Evolutionary conservation across 2,329 filamentous ascomycete genomes (phyloP).

Genomic region (Fusarium pseudograminearum): DNA sequence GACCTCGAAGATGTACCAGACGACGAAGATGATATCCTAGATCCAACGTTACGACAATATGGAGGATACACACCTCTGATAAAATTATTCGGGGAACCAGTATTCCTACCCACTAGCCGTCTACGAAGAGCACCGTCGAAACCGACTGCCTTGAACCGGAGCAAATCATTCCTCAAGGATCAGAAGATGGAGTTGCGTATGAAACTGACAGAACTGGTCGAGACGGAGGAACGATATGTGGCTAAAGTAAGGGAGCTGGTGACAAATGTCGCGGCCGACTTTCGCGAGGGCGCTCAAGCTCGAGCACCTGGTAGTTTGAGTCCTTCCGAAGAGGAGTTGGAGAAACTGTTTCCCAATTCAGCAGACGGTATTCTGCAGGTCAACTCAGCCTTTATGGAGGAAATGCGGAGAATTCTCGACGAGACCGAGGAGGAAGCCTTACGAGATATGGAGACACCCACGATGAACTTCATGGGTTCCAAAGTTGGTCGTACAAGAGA

Average conservation of each 20-base stretch:
- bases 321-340: slow-evolving; percentile 77
- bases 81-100: slow-evolving; percentile 82
- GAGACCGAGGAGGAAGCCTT: slow-evolving; percentile 85
- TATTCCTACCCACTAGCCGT: slow-evolving; percentile 88
- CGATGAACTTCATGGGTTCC: slow-evolving; percentile 56
- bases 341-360: slow-evolving; percentile 83
- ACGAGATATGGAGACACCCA: slow-evolving; percentile 75
- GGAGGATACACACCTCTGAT: slow-evolving; percentile 82
- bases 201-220: slow-evolving; percentile 89
- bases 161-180: slow-evolving; percentile 79
- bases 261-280: slow-evolving; percentile 82
- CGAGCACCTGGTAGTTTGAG: slow-evolving; percentile 72
- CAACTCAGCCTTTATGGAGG: slow-evolving; percentile 83
- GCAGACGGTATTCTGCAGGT: slow-evolving; percentile 83
- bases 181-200: slow-evolving; percentile 88
- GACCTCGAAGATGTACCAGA: slow-evolving; percentile 70
- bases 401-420: slow-evolving; percentile 81
- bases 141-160: slow-evolving; percentile 82
- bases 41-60: slow-evolving; percentile 76
- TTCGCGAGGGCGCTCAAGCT: slow-evolving; percentile 75
- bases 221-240: slow-evolving; percentile 95
- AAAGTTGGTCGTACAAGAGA: slow-evolving; percentile 69
- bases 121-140: slow-evolving; percentile 88
- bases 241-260: slow-evolving; percentile 87
- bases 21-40: slow-evolving; percentile 74